phyloP scores from a whole-genome alignment of 2,329 filamentous ascomycete genomes.

The Colletotrichum agaves region DNA sequence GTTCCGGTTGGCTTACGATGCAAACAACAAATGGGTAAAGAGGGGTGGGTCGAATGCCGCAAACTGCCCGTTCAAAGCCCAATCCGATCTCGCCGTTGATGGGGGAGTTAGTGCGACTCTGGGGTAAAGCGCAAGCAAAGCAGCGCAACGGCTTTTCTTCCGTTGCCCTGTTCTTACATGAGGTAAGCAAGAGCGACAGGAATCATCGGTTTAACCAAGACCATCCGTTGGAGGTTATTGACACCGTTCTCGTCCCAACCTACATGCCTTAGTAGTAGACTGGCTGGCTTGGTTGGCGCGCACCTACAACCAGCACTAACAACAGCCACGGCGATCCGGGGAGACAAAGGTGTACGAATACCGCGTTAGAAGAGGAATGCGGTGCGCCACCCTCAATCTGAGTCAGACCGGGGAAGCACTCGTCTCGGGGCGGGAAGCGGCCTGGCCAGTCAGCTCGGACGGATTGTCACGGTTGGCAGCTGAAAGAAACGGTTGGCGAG shows the following conservation, averaged over 20 bases:
- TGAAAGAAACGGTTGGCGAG: not conserved
- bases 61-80: slow-evolving; percentile 27
- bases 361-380: not conserved
- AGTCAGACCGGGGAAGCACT: slow-evolving; percentile 33
- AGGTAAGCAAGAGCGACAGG: slow-evolving; percentile 1
- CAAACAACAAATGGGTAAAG: slow-evolving; percentile 15
- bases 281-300: not conserved
- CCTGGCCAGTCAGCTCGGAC: slow-evolving; percentile 15
- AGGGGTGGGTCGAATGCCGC: not conserved
- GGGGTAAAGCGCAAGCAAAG: not conserved
- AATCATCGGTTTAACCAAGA: slow-evolving; percentile 21
- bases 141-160: slow-evolving; percentile 22
- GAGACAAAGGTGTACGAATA: slow-evolving; percentile 25
- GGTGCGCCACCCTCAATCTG: slow-evolving; percentile 35
- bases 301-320: not conserved
- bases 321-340: slow-evolving; percentile 28
- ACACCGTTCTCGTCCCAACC: slow-evolving; percentile 26
- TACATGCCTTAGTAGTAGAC: too few relatives aligned
- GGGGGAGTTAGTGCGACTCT: slow-evolving; percentile 20
- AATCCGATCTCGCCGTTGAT: slow-evolving; percentile 26
- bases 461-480: slow-evolving; percentile 3
- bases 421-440: slow-evolving; percentile 5
- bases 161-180: not conserved
- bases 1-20: slow-evolving; percentile 31
- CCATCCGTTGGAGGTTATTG: not conserved